Conservation (phyloP, 306 rosid genomes). For the Fagus crenata region DNA sequence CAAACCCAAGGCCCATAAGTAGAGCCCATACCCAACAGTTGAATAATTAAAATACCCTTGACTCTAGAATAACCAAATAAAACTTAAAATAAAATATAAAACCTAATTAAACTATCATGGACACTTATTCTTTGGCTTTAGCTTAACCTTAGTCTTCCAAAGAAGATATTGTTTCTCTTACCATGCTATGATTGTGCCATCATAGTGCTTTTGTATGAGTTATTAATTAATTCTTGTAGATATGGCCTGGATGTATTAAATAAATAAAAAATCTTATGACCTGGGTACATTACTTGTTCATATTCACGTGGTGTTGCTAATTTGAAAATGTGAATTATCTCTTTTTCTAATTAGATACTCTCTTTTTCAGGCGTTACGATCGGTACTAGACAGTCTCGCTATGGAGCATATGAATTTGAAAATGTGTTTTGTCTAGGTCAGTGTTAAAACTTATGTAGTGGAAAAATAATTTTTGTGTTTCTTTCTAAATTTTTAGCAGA, state of each 20-base stretch:
- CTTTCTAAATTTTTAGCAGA: slow-evolving; percentile 20
- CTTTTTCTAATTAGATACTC: slow-evolving; percentile 14
- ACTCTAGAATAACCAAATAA: too few species aligned
- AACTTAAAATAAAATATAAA: too few species aligned
- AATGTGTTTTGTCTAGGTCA: slow-evolving; percentile 46
- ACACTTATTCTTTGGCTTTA: too few species aligned
- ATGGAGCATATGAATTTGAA: slow-evolving; percentile 30
- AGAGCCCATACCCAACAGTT: too few species aligned
- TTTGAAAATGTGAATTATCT: too few species aligned
- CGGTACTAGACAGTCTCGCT: slow-evolving; percentile 52
- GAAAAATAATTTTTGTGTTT: slow-evolving; percentile 39
- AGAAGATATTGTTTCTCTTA: neutral
- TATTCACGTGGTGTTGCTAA: neutral
- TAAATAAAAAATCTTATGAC: neutral
- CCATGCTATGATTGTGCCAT: neutral
- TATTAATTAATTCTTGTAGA: neutral
- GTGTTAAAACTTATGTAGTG: slow-evolving; percentile 47
- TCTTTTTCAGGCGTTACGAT: slow-evolving; percentile 71
- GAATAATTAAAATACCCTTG: too few species aligned
- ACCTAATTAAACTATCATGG: too few species aligned
- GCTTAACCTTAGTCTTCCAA: too few species aligned
- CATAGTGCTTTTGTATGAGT: neutral
- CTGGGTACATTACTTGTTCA: neutral
- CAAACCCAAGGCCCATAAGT: too few species aligned
- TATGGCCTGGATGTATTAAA: neutral